These are phyloP conservation scores for Coemansia sp. DNA, from an alignment of 192 early-diverging fungal species.

Conservation along the genomic window DNA sequence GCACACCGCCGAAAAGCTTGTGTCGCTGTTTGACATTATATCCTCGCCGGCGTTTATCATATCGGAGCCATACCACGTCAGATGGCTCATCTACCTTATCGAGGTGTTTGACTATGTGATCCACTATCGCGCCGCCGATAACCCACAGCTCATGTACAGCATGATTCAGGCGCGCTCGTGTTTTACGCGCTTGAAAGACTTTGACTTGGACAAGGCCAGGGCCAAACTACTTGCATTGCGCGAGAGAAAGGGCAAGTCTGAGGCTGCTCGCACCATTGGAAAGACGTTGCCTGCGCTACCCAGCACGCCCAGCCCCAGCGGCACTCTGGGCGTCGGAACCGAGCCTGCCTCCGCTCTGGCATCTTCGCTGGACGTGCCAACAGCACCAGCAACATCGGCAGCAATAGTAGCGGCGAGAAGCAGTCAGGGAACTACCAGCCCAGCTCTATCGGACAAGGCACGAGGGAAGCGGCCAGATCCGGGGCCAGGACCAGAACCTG, in stretches of 20 bases:
- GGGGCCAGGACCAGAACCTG: not conserved
- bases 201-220: conserved; percentile 67
- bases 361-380: conserved; percentile 12
- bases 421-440: conserved; percentile 16
- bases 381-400: conserved; percentile 8
- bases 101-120: conserved; percentile 82
- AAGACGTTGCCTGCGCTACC: conserved; percentile 1
- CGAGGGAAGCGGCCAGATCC: conserved; percentile 67
- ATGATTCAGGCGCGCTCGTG: conserved; percentile 71
- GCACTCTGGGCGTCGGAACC: not conserved
- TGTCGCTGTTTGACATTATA: conserved; percentile 74
- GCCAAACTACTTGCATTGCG: conserved; percentile 55
- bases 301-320: not conserved
- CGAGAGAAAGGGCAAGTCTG: conserved; percentile 51
- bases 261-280: conserved; percentile 36
- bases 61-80: conserved; percentile 75
- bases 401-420: conserved; percentile 2
- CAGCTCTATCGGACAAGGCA: conserved; percentile 71
- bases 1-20: conserved; percentile 68
- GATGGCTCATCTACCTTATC: conserved; percentile 68
- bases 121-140: conserved; percentile 81
- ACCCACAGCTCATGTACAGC: conserved; percentile 77
- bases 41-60: conserved; percentile 76
- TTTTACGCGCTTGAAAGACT: conserved; percentile 64
- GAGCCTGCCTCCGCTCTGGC: not conserved